Conservation (phyloP, 495 filamentous ascomycete species). For the Aspergillus sclerotioniger region DNA sequence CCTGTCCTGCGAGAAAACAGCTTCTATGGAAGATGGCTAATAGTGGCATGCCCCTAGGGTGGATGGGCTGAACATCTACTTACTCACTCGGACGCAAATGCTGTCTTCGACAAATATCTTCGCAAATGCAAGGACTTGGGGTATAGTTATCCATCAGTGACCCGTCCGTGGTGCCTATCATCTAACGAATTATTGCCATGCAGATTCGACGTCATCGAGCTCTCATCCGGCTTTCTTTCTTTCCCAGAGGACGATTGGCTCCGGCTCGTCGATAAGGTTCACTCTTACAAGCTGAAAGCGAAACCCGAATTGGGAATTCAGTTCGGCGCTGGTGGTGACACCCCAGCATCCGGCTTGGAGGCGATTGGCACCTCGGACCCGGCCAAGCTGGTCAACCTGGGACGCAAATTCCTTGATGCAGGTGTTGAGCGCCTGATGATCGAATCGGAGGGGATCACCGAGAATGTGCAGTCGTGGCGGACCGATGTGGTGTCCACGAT, state of each 20-base stretch:
- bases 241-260: constrained; percentile 57
- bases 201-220: constrained; percentile 56
- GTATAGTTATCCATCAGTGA: constrained; percentile 7
- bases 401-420: constrained; percentile 49
- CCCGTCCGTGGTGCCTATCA: neutral
- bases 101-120: constrained; percentile 52
- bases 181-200: neutral
- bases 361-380: constrained; percentile 53
- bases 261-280: constrained; percentile 54
- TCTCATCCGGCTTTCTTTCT: constrained; percentile 54
- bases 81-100: constrained; percentile 40
- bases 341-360: constrained; percentile 46
- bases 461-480: constrained; percentile 56
- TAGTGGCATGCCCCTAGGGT: constrained; percentile 26
- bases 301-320: constrained; percentile 62
- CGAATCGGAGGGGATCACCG: constrained; percentile 61
- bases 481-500: constrained; percentile 57
- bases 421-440: constrained; percentile 62
- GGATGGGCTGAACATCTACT: constrained; percentile 59
- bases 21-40: neutral
- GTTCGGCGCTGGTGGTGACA: constrained; percentile 60
- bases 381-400: constrained; percentile 48
- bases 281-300: constrained; percentile 48
- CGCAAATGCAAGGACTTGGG: constrained; percentile 50
- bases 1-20: too few species aligned